A percentile compares a stretch with the other conserved stretches of the same genome.
phyloP scores from a whole-genome alignment of 495 filamentous ascomycete species.

The Cairneyella variabilis region DNA sequence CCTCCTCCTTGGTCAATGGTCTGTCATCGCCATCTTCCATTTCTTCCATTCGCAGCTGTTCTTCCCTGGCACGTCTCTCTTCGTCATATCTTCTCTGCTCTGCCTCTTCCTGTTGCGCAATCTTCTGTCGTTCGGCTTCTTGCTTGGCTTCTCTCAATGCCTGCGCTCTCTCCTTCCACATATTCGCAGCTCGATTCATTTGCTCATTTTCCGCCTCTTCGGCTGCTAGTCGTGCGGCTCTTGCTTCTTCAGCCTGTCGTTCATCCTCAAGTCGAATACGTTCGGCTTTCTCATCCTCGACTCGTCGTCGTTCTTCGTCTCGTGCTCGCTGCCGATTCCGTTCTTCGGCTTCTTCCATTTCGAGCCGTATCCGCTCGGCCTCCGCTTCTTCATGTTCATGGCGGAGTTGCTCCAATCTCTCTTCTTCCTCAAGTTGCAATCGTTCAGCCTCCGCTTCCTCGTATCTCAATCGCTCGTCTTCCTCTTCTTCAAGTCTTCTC shows the following conservation, averaged over 20 bases:
- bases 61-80: background rate
- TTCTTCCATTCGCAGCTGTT: background rate
- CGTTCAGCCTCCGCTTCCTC: background rate
- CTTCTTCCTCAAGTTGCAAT: background rate
- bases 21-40: background rate
- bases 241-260: background rate
- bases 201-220: no score
- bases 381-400: background rate
- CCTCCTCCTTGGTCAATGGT: background rate
- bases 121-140: background rate
- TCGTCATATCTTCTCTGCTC: background rate
- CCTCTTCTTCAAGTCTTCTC: background rate
- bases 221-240: no score
- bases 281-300: background rate
- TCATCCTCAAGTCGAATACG: background rate
- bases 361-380: background rate
- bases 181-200: no score
- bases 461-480: background rate
- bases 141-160: background rate
- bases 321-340: background rate
- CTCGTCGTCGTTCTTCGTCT: background rate
- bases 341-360: background rate
- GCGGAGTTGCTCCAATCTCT: background rate
- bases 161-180: background rate
- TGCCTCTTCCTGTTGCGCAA: background rate